Evolutionary conservation across 1,284 basidiomycete genomes (phyloP).

Genomic region (Agaricales sp.): DNA sequence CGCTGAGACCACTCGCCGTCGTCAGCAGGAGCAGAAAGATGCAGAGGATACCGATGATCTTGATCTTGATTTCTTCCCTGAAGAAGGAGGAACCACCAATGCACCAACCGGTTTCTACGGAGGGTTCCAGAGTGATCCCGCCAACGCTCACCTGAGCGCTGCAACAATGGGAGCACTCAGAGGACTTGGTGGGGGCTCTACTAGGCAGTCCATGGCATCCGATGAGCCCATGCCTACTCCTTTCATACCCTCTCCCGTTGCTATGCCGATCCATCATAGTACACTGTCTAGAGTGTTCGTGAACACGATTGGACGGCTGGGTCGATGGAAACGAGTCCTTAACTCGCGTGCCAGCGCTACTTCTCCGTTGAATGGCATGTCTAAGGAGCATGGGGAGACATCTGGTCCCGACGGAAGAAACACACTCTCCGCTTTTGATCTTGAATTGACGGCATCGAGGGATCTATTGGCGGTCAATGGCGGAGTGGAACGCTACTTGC

Average conservation of each 20-base stretch:
- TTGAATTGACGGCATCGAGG: constrained; percentile 46
- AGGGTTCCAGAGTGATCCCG: constrained; percentile 24
- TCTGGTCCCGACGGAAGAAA: not conserved
- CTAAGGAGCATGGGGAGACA: not conserved
- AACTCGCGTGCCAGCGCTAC: constrained; percentile 38
- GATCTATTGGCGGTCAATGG: constrained; percentile 51
- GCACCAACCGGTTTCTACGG: constrained; percentile 7
- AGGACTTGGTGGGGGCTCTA: constrained; percentile 11
- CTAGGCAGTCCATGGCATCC: not conserved
- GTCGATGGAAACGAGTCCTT: constrained; percentile 72
- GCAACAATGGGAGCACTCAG: constrained; percentile 23
- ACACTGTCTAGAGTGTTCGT: constrained; percentile 68
- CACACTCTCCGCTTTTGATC: constrained; percentile 51
- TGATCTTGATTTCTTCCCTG: constrained; percentile 60
- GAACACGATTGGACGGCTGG: constrained; percentile 71
- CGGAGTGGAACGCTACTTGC: constrained; percentile 57
- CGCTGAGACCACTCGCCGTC: constrained; percentile 21
- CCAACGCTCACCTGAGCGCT: constrained; percentile 28
- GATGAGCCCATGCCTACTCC: constrained; percentile 9
- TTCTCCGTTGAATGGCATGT: not conserved
- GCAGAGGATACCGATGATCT: constrained; percentile 64
- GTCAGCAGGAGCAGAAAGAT: constrained; percentile 18
- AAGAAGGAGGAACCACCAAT: constrained; percentile 23
- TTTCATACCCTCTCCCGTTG: constrained; percentile 28
- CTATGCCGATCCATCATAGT: constrained; percentile 48